These are phyloP conservation scores for Pyrenopolyporus hunteri DNA, from an alignment of 495 filamentous ascomycete genomes.

Conservation along the genomic window DNA sequence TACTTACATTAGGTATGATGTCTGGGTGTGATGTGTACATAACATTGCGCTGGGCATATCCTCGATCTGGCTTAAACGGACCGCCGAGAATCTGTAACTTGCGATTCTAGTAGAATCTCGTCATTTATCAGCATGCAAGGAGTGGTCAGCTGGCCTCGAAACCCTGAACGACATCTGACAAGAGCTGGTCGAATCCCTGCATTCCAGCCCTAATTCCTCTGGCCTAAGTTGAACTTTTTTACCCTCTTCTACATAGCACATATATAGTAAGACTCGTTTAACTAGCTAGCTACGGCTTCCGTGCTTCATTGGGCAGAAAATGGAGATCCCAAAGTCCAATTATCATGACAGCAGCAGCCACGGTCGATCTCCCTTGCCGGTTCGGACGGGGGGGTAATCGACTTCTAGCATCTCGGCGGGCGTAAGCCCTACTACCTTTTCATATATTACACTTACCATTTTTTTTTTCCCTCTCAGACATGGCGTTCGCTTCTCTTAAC, in stretches of 20 bases:
- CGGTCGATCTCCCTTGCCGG: conserved; percentile 26
- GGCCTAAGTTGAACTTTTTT: conserved; percentile 17
- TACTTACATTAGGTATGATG: too few species aligned
- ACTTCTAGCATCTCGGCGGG: neutral
- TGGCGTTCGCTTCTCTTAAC: conserved; percentile 22
- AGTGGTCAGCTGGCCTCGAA: conserved; percentile 34
- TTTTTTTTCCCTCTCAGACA: conserved; percentile 16
- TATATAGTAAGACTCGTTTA: conserved; percentile 34
- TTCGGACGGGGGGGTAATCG: too few species aligned
- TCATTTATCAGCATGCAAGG: conserved; percentile 36
- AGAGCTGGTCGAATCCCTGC: conserved; percentile 37
- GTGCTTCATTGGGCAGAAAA: conserved; percentile 25
- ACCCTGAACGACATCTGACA: conserved; percentile 36
- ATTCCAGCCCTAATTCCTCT: conserved; percentile 38
- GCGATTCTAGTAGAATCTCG: conserved; percentile 20
- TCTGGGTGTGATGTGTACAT: too few species aligned
- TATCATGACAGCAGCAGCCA: conserved; percentile 23
- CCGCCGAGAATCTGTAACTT: conserved; percentile 28
- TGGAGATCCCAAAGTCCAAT: conserved; percentile 21
- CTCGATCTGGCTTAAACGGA: conserved; percentile 18
- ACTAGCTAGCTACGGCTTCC: conserved; percentile 16
- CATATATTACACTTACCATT: neutral
- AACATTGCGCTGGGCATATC: conserved; percentile 15
- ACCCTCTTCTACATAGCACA: too few species aligned
- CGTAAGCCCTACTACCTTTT: neutral